A percentile compares a stretch with the other conserved stretches of the same genome.
Conservation (phyloP, 1,284 basidiomycete species). For the Sporisorium graminicola region DNA sequence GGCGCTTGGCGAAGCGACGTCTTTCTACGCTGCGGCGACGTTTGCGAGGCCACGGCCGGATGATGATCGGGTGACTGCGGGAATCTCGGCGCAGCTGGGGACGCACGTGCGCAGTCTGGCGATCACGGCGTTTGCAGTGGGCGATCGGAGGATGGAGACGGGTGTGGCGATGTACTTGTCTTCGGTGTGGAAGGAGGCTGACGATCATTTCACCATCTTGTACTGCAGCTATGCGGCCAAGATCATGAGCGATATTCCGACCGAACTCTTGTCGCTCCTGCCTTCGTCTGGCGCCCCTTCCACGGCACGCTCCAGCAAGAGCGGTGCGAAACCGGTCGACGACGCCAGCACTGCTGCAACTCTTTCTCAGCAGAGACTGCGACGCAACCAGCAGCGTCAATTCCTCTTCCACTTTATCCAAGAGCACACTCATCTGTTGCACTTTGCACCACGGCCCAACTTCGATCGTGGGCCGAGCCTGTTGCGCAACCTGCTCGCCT, state of each 20-base stretch:
- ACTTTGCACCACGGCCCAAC: constrained; percentile 51
- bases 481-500: constrained; percentile 41
- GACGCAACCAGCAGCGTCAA: constrained; percentile 40
- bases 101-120: constrained; percentile 43
- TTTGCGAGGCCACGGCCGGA: constrained; percentile 22
- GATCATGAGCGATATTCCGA: constrained; percentile 53
- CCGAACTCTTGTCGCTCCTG: constrained; percentile 40
- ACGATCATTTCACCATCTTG: constrained; percentile 49
- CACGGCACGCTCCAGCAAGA: constrained; percentile 16
- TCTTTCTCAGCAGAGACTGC: constrained; percentile 18
- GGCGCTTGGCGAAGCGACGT: not conserved
- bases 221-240: constrained; percentile 55
- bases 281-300: constrained; percentile 12
- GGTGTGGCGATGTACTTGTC: constrained; percentile 49
- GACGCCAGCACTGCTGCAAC: constrained; percentile 5
- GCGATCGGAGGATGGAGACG: constrained; percentile 44
- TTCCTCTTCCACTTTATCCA: constrained; percentile 56
- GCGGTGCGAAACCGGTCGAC: constrained; percentile 5
- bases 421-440: constrained; percentile 47
- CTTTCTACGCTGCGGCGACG: constrained; percentile 9
- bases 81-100: constrained; percentile 37
- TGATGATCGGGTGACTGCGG: constrained; percentile 25
- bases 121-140: constrained; percentile 39
- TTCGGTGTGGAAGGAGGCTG: constrained; percentile 53
- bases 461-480: constrained; percentile 46